phyloP scores from a whole-genome alignment of 805 yeast species.

The Cyberlindnera suaveolens region DNA sequence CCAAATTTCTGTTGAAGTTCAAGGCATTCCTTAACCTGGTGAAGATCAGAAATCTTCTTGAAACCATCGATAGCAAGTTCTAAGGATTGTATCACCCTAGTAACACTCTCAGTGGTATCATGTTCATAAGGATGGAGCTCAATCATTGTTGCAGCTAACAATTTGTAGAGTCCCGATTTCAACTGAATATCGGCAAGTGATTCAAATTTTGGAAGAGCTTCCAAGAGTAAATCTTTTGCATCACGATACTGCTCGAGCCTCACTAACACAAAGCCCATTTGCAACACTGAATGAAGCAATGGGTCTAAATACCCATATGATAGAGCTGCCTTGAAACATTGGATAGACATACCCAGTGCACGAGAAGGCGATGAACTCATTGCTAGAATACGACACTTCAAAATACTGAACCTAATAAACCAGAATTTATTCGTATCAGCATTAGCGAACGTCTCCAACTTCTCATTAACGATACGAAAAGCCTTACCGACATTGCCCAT shows the following conservation, averaged over 20 bases:
- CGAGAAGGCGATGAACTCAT: constrained; percentile 40
- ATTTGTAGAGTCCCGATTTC: constrained; percentile 32
- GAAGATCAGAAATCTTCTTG: constrained; percentile 31
- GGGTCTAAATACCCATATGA: constrained; percentile 39
- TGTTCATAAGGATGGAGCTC: constrained; percentile 1
- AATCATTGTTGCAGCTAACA: constrained; percentile 26
- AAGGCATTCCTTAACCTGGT: constrained; percentile 35
- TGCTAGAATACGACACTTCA: constrained; percentile 40
- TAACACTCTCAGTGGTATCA: constrained; percentile 1
- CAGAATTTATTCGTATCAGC: constrained; percentile 31
- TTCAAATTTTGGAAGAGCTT: constrained; percentile 39
- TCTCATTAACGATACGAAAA: constrained; percentile 15
- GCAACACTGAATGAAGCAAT: constrained; percentile 40
- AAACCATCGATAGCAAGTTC: constrained; percentile 41
- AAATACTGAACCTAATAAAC: constrained; percentile 39
- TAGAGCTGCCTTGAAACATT: constrained; percentile 43
- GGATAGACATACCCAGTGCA: constrained; percentile 43
- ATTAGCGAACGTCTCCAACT: constrained; percentile 11
- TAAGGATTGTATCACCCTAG: constrained; percentile 31
- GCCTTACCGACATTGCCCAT: constrained; percentile 21
- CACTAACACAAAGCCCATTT: constrained; percentile 40
- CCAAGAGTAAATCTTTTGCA: constrained; percentile 33
- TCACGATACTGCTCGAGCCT: constrained; percentile 38
- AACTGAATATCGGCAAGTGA: constrained; percentile 34
- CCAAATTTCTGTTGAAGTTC: constrained; percentile 35